These are phyloP conservation scores for Clavispora fructus DNA, from an alignment of 805 yeast genomes.

Conservation along the genomic window DNA sequence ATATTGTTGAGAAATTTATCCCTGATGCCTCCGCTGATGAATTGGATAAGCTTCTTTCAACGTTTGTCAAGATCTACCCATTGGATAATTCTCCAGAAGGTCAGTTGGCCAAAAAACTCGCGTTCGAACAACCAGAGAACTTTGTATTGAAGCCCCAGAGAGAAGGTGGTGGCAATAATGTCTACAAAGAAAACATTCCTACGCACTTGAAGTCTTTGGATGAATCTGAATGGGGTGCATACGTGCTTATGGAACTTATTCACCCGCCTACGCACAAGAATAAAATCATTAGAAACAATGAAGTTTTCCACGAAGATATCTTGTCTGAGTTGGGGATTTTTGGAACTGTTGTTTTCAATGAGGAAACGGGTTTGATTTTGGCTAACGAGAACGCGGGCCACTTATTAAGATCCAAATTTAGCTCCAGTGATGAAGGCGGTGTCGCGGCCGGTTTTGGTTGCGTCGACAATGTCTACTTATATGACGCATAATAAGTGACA, in stretches of 20 bases:
- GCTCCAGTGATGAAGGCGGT: constrained; percentile 92
- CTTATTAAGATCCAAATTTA: constrained; percentile 73
- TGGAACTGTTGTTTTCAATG: constrained; percentile 77
- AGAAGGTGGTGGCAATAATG: constrained; percentile 98
- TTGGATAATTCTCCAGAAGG: constrained; percentile 70
- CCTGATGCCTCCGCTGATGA: constrained; percentile 23
- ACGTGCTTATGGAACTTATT: constrained; percentile 90
- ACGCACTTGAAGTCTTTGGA: constrained; percentile 54
- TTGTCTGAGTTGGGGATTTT: constrained; percentile 89
- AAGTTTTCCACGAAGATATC: constrained; percentile 63
- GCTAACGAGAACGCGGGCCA: constrained; percentile 75
- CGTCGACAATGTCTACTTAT: constrained; percentile 74
- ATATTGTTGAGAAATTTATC: constrained; percentile 44
- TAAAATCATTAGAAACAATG: constrained; percentile 63
- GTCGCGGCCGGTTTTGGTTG: constrained; percentile 99
- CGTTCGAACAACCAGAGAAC: constrained; percentile 59
- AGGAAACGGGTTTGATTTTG: constrained; percentile 48
- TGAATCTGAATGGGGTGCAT: constrained; percentile 79
- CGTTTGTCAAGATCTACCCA: constrained; percentile 87
- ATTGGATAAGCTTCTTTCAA: constrained; percentile 38
- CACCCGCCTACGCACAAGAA: constrained; percentile 68
- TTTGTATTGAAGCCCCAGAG: constrained; percentile 95
- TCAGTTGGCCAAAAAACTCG: constrained; percentile 54
- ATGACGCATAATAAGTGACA: constrained; percentile 8
- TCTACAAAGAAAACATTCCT: constrained; percentile 84